A percentile compares a stretch with the other conserved stretches of the same genome.
Evolutionary conservation across 139 green algal species (phyloP).

Genomic region (Chlamydomonas incerta): DNA sequence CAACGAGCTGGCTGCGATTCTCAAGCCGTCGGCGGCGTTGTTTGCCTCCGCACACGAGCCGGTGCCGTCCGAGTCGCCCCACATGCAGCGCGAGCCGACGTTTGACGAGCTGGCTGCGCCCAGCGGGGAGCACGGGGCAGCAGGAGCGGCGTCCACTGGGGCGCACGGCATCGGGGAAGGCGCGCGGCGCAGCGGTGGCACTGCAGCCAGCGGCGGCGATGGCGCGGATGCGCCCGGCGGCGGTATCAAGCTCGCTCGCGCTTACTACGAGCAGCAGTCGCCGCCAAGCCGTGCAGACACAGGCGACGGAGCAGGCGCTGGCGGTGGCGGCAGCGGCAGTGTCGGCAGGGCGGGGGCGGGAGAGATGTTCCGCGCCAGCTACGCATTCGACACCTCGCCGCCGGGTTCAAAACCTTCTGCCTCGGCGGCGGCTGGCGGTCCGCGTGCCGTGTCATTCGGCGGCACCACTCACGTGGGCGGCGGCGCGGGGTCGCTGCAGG

Average conservation of each 20-base stretch:
- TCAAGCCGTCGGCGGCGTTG: not conserved
- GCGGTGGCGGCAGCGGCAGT: not conserved
- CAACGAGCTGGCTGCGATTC: not conserved
- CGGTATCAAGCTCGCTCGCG: not conserved
- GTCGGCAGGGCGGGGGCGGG: not conserved
- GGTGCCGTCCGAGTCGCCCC: not conserved
- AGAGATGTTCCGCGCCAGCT: slow-evolving; percentile 27
- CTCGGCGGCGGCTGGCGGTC: not conserved
- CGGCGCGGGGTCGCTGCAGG: not conserved
- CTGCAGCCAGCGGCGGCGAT: not conserved
- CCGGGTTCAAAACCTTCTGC: not conserved
- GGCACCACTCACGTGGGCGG: not conserved
- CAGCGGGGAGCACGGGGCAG: too few species aligned
- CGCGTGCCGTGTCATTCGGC: not conserved
- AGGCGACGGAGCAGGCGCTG: not conserved
- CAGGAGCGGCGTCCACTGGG: too few species aligned
- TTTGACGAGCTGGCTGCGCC: not conserved
- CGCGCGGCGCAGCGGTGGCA: too few species aligned
- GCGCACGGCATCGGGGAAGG: too few species aligned
- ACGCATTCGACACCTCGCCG: slow-evolving; percentile 23
- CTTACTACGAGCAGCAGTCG: not conserved
- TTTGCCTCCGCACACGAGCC: not conserved
- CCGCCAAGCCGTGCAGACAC: too few species aligned
- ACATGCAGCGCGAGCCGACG: not conserved
- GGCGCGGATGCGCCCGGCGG: not conserved